These are phyloP conservation scores for Poteriospumella lacustris DNA, from an alignment of 108 stramenopile genomes.

Conservation along the genomic window DNA sequence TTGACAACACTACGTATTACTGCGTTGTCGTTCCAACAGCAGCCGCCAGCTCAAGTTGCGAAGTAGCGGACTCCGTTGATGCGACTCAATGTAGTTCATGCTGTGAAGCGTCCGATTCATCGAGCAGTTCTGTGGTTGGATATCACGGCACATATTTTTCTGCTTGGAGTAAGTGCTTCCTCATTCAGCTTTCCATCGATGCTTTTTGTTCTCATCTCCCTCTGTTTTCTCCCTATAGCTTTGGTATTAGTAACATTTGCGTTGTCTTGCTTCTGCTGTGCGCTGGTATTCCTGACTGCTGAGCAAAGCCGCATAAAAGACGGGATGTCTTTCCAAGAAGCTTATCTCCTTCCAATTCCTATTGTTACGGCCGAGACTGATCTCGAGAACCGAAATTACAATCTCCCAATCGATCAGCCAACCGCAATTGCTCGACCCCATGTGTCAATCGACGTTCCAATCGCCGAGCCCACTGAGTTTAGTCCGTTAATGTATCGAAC, in stretches of 20 bases:
- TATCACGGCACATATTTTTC: not conserved
- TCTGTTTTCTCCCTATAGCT: not conserved
- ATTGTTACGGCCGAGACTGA: not conserved
- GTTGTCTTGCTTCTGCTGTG: not conserved
- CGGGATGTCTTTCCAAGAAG: not conserved
- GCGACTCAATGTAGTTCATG: not conserved
- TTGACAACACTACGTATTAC: not conserved
- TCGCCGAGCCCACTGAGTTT: not conserved
- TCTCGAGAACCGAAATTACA: not conserved
- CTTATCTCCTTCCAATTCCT: not conserved
- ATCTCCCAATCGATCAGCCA: not conserved
- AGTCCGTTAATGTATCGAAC: not conserved
- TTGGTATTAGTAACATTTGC: not conserved
- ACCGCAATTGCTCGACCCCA: not conserved
- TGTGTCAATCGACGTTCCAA: not conserved
- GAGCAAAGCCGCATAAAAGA: constrained; percentile 3
- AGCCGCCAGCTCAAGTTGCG: not conserved
- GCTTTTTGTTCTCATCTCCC: not conserved
- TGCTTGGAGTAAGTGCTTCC: constrained; percentile 4
- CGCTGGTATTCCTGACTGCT: not conserved
- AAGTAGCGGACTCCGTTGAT: too few species aligned
- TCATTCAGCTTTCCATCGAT: not conserved
- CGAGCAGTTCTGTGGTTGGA: not conserved
- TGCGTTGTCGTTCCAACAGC: not conserved
- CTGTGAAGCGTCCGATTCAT: not conserved